A percentile compares a stretch with the other conserved stretches of the same genome.
Conservation (phyloP, 345 rosid species). For the Capsella bursapastoris region DNA sequence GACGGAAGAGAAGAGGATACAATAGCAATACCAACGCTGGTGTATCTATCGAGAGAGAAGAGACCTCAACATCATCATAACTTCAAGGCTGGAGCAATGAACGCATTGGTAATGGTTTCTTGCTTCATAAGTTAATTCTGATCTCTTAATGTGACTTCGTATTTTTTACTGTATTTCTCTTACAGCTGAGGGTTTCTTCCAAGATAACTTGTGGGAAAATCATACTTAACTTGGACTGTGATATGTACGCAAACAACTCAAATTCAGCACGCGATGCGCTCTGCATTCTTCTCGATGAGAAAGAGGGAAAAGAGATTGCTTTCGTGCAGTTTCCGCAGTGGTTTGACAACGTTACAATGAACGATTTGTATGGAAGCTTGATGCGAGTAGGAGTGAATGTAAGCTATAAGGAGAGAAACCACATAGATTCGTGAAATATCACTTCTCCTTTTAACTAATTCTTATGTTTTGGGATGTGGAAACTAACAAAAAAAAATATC, state of each 20-base stretch:
- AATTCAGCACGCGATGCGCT: conserved; percentile 63
- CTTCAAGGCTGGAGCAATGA: conserved; percentile 92
- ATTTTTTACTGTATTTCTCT: not conserved
- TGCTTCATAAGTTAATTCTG: not conserved
- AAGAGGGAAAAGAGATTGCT: conserved; percentile 62
- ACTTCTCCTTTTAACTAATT: not conserved
- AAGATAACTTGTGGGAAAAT: conserved; percentile 61
- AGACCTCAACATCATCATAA: conserved; percentile 66
- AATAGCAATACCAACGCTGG: conserved; percentile 62
- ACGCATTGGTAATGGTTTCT: conserved; percentile 58
- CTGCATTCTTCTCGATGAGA: conserved; percentile 86
- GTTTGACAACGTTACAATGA: conserved; percentile 57
- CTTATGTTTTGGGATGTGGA: conserved; percentile 45
- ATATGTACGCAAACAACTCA: conserved; percentile 77
- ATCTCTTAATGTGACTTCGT: not conserved
- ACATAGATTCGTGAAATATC: not conserved
- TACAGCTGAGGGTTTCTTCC: conserved; percentile 73
- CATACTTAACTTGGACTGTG: conserved; percentile 77
- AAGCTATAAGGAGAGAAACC: conserved; percentile 13
- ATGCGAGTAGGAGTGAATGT: conserved; percentile 25
- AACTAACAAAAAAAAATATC: not conserved
- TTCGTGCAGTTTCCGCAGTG: conserved; percentile 72
- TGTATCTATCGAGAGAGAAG: conserved; percentile 82
- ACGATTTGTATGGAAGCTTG: conserved; percentile 55
- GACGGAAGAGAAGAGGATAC: conserved; percentile 54